phyloP scores from a whole-genome alignment of 805 yeast genomes.

The Candida caryicola region DNA sequence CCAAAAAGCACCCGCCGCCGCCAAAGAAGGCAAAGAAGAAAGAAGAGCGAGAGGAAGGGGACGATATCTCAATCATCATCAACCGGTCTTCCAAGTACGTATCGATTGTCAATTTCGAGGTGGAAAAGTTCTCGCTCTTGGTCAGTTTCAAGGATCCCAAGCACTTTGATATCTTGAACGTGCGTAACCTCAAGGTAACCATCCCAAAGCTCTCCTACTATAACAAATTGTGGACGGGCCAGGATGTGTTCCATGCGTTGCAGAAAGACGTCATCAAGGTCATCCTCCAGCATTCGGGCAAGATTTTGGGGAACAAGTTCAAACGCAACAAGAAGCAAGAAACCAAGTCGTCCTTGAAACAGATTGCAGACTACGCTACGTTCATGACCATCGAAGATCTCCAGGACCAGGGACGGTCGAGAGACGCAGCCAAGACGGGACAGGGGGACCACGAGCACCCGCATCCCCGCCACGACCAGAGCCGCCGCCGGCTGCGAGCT shows the following conservation, averaged over 20 bases:
- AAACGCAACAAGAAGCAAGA: conserved; percentile 34
- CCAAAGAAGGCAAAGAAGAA: background rate
- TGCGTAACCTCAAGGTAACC: conserved; percentile 64
- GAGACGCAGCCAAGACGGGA: conserved; percentile 15
- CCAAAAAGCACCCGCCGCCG: background rate
- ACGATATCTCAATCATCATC: conserved; percentile 41
- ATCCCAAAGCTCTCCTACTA: conserved; percentile 60
- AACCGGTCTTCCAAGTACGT: conserved; percentile 42
- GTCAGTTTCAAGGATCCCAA: conserved; percentile 80
- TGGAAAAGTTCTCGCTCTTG: conserved; percentile 41
- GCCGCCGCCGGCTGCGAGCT: no score
- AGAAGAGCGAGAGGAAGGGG: conserved; percentile 16
- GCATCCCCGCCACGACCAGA: conserved; percentile 4
- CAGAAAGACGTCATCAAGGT: conserved; percentile 62
- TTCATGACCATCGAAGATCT: conserved; percentile 40
- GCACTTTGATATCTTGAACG: conserved; percentile 65
- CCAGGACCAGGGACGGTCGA: conserved; percentile 27
- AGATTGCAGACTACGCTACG: conserved; percentile 36
- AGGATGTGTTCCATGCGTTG: conserved; percentile 62
- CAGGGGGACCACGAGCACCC: conserved; percentile 5
- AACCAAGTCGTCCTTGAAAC: conserved; percentile 34
- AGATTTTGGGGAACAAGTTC: conserved; percentile 74
- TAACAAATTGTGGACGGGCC: conserved; percentile 68
- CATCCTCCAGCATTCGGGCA: conserved; percentile 66
- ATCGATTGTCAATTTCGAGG: conserved; percentile 35